Base-by-base conservation (phyloP, 148 eudicot genomes). In the Rhododendron griersonianum region DNA sequence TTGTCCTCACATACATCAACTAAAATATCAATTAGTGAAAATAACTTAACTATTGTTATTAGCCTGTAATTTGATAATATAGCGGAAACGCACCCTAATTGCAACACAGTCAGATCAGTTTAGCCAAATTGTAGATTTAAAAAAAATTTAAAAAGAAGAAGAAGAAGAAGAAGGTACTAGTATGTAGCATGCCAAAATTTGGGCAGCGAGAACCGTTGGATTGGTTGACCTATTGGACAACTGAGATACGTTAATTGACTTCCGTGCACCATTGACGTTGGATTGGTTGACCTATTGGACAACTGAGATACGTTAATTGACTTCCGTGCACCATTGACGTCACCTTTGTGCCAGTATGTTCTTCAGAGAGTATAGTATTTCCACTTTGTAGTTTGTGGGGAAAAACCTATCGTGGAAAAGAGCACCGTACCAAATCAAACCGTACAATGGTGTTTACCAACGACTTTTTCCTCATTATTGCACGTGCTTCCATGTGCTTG, bases 401-500 rank as follows among this genome's bases (percentile, higher is more conserved):
- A 37, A 41, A 65, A 23, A 41, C 76, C 11, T 7, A 83, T 63
- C 76, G 55, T 41, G 61, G 41, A 4, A 45, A 39, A 9, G 33
- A 4, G 35, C 11, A 47, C 85, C 85, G 85, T 83, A 83, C 85
- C 30, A 14, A 21, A 45, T 69, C 79, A 23, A 47, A 69, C 85
- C 85, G 85, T 83, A 83, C 85, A 47, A 5, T 39, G 1, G 28
- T 14, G 47, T 30, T 69, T 47, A 28, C 73, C 59, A 30, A 55
- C 19, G 39, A 30, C 39, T 13, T 6, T 44, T 14, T 65, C 0
- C 1, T 13, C 1, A 25, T n/a, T 1, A 14, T 45, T 67, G 23
- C 78, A 83, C n/a, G 44, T 69, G 44, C 39, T 47, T 83, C 7
- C 41, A 71, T 83, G 79, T 67, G 78, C 51, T 69, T 30, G 2